These are phyloP conservation scores for Cryptococcus floricola DNA, from an alignment of 1,284 basidiomycete species.

Conservation along the genomic window DNA sequence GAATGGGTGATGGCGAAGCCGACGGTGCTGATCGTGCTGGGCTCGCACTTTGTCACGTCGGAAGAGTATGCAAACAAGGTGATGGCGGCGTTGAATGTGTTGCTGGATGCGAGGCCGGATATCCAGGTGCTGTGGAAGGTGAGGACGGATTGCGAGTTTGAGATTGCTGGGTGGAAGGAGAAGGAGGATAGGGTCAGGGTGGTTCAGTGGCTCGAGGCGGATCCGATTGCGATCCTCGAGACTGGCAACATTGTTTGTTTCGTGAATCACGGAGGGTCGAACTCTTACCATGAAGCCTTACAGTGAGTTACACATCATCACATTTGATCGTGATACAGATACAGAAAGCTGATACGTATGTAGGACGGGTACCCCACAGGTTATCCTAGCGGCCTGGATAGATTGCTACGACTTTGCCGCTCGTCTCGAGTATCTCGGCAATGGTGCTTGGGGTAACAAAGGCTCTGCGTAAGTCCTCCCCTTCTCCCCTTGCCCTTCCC, in stretches of 20 bases:
- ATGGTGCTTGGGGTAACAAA: conserved; percentile 24
- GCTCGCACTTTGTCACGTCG: conserved; percentile 12
- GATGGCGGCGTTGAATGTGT: conserved; percentile 3
- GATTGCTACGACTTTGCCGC: conserved; percentile 26
- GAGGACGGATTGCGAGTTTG: conserved; percentile 6
- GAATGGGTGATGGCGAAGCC: not conserved
- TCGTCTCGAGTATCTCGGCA: conserved; percentile 15
- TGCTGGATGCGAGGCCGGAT: conserved; percentile 17
- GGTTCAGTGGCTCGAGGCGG: conserved; percentile 21
- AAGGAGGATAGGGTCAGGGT: conserved; percentile 16
- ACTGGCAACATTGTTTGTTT: conserved; percentile 20
- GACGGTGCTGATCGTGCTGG: conserved; percentile 17
- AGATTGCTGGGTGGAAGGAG: not conserved
- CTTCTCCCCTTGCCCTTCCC: no score
- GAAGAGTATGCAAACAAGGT: conserved; percentile 11
- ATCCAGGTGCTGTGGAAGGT: conserved; percentile 22
- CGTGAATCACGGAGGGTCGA: conserved; percentile 30
- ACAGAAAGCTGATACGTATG: not conserved
- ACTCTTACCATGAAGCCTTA: conserved; percentile 30
- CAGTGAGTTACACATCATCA: conserved; percentile 15
- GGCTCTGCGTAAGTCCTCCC: conserved; percentile 14
- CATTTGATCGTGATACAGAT: not conserved
- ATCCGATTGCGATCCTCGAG: conserved; percentile 17
- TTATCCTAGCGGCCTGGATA: conserved; percentile 24
- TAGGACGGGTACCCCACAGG: conserved; percentile 5